phyloP scores from a whole-genome alignment of 495 filamentous ascomycete genomes.

The Daldinia caldariorum region DNA sequence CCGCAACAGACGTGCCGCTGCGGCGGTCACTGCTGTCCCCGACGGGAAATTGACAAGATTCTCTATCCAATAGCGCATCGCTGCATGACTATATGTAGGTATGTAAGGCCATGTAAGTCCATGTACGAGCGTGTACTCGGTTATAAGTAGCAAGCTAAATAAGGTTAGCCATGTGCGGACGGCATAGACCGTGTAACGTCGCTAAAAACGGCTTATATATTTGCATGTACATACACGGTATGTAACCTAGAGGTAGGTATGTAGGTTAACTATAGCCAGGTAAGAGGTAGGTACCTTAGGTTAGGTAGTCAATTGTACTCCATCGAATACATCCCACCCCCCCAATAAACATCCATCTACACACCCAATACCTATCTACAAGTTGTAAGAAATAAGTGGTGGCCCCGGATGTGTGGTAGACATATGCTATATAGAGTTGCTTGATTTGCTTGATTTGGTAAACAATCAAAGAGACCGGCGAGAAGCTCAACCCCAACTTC shows the following conservation, averaged over 20 bases:
- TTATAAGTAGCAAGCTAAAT: conserved; percentile 33
- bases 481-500: not conserved
- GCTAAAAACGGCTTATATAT: conserved; percentile 30
- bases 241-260: too few relatives aligned
- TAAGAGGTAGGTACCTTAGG: too few relatives aligned
- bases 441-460: not conserved
- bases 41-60: conserved; percentile 24
- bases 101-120: not conserved
- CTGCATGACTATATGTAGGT: not conserved
- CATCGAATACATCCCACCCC: not conserved
- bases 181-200: conserved; percentile 38
- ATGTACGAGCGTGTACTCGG: conserved; percentile 9
- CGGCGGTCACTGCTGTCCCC: conserved; percentile 26
- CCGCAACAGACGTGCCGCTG: conserved; percentile 31
- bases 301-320: too few relatives aligned
- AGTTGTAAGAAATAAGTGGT: too few relatives aligned
- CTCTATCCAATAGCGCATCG: not conserved
- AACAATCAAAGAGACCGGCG: conserved; percentile 17
- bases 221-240: too few relatives aligned
- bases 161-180: conserved; percentile 41
- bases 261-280: too few relatives aligned
- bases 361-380: too few relatives aligned
- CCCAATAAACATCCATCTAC: too few relatives aligned
- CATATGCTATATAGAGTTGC: not conserved
- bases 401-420: not conserved